These are phyloP conservation scores for Pulicaria dysenterica DNA, from an alignment of 129 eudicot genomes.

Conservation along the genomic window DNA sequence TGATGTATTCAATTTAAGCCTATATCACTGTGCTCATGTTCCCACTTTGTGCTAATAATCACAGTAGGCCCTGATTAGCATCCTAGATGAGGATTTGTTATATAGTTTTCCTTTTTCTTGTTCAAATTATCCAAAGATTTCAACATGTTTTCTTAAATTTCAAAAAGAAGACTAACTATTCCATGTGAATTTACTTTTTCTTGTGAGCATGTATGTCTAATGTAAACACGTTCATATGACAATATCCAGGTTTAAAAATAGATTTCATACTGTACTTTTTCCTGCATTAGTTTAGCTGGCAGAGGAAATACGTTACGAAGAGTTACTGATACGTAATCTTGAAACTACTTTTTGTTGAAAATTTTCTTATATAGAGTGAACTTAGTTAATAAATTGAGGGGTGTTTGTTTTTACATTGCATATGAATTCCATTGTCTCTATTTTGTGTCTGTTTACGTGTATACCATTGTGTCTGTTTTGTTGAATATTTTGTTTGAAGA, in stretches of 20 bases:
- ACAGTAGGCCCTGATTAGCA: constrained; percentile 31
- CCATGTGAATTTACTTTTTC: constrained; percentile 12
- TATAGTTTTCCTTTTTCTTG: not conserved
- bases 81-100: constrained; percentile 27
- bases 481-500: too few relatives aligned
- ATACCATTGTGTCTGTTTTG: too few relatives aligned
- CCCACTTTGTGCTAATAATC: constrained; percentile 36
- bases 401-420: too few relatives aligned
- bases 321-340: constrained; percentile 21
- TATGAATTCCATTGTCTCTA: too few relatives aligned
- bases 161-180: constrained; percentile 16
- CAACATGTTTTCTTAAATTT: constrained; percentile 6
- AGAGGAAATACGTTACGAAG: not conserved
- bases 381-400: constrained; percentile 25
- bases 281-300: constrained; percentile 23
- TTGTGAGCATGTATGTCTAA: not conserved
- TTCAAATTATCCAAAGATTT: constrained; percentile 27
- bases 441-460: too few relatives aligned
- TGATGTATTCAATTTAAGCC: constrained; percentile 23
- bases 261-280: not conserved
- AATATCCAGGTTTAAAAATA: not conserved
- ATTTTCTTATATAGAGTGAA: constrained; percentile 5
- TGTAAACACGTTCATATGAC: constrained; percentile 25
- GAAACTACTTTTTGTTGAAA: not conserved
- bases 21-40: constrained; percentile 9